phyloP scores from a whole-genome alignment of 768 basidiomycete genomes.

The Russula emetica region DNA sequence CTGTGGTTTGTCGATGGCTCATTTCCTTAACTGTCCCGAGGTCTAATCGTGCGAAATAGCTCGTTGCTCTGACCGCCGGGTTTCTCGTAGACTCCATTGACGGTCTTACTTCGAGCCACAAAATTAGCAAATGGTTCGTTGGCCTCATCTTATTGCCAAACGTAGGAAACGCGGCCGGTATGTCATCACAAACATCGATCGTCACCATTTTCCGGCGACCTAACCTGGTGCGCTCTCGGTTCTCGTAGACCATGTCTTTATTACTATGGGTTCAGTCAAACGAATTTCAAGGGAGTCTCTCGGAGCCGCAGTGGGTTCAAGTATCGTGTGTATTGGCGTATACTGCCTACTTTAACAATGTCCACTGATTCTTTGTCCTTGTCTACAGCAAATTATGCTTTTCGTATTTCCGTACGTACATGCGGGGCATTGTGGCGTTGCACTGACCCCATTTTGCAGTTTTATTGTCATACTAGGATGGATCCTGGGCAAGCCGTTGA shows the following conservation, averaged over 20 bases:
- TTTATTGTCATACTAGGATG: slow-evolving; percentile 76
- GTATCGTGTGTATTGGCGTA: slow-evolving; percentile 51
- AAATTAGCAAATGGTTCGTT: slow-evolving; percentile 75
- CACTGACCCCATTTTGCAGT: slow-evolving; percentile 35
- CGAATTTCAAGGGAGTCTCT: slow-evolving; percentile 82
- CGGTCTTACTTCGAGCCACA: slow-evolving; percentile 55
- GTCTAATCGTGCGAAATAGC: slow-evolving; percentile 24
- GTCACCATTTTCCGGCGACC: neutral
- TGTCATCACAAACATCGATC: slow-evolving; percentile 22
- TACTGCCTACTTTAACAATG: neutral
- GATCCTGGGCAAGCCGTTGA: slow-evolving; percentile 75
- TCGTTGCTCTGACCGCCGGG: slow-evolving; percentile 54
- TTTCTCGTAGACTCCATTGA: slow-evolving; percentile 77
- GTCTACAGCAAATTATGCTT: slow-evolving; percentile 70
- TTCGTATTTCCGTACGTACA: slow-evolving; percentile 75
- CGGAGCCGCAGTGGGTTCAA: slow-evolving; percentile 84
- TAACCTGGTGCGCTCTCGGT: slow-evolving; percentile 6
- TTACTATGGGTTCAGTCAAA: slow-evolving; percentile 87
- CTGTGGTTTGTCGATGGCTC: slow-evolving; percentile 35
- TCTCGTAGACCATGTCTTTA: slow-evolving; percentile 73
- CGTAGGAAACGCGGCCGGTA: slow-evolving; percentile 81
- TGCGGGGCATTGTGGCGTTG: neutral
- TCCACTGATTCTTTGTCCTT: neutral
- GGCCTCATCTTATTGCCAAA: slow-evolving; percentile 87
- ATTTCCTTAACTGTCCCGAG: neutral